Evolutionary conservation across 768 basidiomycete species (phyloP), one percentile per base, ranked within the genome.

Genomic region (Collybiopsis luxurians): DNA sequence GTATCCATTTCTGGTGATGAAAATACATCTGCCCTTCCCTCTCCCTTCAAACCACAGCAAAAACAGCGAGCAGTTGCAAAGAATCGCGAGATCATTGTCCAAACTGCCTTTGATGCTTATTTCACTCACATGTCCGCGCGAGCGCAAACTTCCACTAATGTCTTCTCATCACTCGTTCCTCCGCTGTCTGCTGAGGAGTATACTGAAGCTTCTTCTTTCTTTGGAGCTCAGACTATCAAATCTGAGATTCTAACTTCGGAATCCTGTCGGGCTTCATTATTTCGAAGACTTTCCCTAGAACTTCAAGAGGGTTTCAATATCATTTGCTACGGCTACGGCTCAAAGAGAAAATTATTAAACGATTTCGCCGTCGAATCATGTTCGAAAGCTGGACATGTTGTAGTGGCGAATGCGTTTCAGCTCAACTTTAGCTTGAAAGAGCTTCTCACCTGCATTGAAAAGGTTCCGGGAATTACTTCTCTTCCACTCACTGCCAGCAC

Each of bases 271-370:
- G 63, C 70, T 34, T 17, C 61, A 67, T 4, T 82, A 17, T 86
- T 89, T 64, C 72, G 77, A 23, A 81, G 85, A 42, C 89, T 88
- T 67, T 71, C 81, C 43, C 73, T 77, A 59, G 93, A 98, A 69
- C 78, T 98, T 24, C 73, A 76, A 2, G 82, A 87, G 66, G 95
- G 93, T 1, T 98, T 94, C 77, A 95, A 92, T 69, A 73, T 98
- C 43, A 70, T 95, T 19, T 86, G 92, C 69, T 92, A 93, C 64
- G 96, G 96, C 1, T 83, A 85, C 64, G 96, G 96, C 4, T 95
- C 92, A 19, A 99, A 99, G 68, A 79, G 92, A 55, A 68, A 66
- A 17, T 61, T 89, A 9, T 74, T 99, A 30, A 91, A 96, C 66
- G 74, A 81, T 21, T 91, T 97, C 55, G 92, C 89, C 1, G 73